Conservation (phyloP, 768 basidiomycete genomes). For the Gloeopeniophorella convolvens region DNA sequence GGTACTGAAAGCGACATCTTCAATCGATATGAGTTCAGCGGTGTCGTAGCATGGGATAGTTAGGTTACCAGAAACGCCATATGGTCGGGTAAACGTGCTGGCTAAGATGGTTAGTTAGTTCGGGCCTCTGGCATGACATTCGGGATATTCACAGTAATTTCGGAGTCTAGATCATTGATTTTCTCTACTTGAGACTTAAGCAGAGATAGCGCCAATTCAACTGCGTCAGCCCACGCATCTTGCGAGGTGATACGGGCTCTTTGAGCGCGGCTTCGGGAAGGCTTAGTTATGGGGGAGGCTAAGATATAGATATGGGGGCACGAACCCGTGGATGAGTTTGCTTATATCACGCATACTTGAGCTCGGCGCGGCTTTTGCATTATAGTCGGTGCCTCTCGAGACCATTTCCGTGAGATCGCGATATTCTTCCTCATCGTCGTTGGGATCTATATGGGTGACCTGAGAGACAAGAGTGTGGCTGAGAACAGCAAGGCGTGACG, state of each 20-base stretch:
- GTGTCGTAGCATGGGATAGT: no score
- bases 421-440: conserved; percentile 38
- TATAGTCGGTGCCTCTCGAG: conserved; percentile 51
- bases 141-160: conserved; percentile 46
- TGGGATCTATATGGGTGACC: conserved; percentile 44
- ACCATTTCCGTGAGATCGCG: conserved; percentile 49
- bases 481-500: conserved; percentile 46
- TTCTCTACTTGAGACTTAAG: conserved; percentile 46
- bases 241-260: conserved; percentile 67
- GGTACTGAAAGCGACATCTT: conserved; percentile 54
- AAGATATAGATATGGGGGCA: conserved; percentile 13
- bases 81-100: conserved; percentile 60
- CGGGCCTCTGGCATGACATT: neutral
- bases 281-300: conserved; percentile 4
- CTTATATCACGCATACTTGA: conserved; percentile 51
- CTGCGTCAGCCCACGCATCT: conserved; percentile 53
- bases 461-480: conserved; percentile 51
- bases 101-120: conserved; percentile 29
- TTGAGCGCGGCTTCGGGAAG: conserved; percentile 42
- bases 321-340: conserved; percentile 50
- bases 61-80: conserved; percentile 57
- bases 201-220: conserved; percentile 45
- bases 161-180: conserved; percentile 56
- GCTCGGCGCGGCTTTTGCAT: conserved; percentile 49
- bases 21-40: neutral